Base-by-base conservation (phyloP, 257 asterid species). In the Paulownia fortunei region DNA sequence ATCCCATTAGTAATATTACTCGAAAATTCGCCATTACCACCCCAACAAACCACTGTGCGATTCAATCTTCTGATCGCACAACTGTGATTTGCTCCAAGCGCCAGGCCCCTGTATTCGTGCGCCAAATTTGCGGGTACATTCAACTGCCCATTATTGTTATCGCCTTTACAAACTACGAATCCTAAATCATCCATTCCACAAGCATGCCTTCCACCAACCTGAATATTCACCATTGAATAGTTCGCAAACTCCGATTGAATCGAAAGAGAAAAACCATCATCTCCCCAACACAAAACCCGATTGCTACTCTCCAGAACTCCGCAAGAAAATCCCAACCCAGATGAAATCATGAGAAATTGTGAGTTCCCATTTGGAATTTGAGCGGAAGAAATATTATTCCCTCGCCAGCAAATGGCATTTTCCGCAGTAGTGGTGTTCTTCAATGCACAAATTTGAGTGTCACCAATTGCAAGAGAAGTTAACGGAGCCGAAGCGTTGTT, bases 41-140 rank as follows among this genome's bases (percentile, higher is more conserved):
- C 99, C 98, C 98, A 94, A 78, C 99, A 94, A 39, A 91, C 84
- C 3, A 92, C 94, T 4, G 97, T 89, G 39, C 83, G 83, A 69
- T 90, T 88, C 79, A 78, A 39, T 69, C 88, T 80, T 63, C 91
- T 66, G 71, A 90, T 87, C 56, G 85, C 99, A 71, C 99, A 94
- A 66, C 82, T 84, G 82, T 92, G 97, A 72, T 86, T 88, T 12
- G 83, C 81, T 2, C 99, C 99, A 19, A 94, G 87, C 9, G 98
- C 88, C 6, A 94, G 70, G 21, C 52, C 85, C 36, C 84, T 77
- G 83, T 88, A 94, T 46, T 88, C 86, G 68, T 49, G 70, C 2
- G 80, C 62, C 0, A 73, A 79, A 79, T 92, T 87, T 0, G 81
- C 19, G 0, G 98, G 93, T 10, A 89, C 84, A 54, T 89, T 75